Evolutionary conservation across 2,329 filamentous ascomycete species (phyloP).

Genomic region (Colletotrichum noveboracense): DNA sequence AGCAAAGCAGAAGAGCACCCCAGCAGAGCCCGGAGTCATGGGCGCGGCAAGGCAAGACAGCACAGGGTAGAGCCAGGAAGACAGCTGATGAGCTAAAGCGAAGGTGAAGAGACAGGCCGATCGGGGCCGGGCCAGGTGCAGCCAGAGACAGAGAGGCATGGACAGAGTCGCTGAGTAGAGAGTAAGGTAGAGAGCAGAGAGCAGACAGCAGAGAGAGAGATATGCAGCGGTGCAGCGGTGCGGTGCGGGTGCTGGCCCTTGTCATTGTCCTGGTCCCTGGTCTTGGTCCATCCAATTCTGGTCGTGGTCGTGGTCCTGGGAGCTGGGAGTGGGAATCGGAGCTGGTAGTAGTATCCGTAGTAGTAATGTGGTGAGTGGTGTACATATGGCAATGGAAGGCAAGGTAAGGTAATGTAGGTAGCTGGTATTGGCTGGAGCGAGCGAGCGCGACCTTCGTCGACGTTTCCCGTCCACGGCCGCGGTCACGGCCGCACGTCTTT

Average conservation of each 20-base stretch:
- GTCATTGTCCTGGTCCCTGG: not conserved
- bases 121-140: not conserved
- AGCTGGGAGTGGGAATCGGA: not conserved
- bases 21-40: not conserved
- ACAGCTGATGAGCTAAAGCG: not conserved
- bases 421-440: not conserved
- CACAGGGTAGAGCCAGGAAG: not conserved
- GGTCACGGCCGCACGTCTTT: not conserved
- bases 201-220: not conserved
- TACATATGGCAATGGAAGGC: not conserved
- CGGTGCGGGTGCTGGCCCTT: not conserved
- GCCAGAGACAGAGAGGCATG: not conserved
- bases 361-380: not conserved
- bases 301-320: not conserved
- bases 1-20: not conserved
- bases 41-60: not conserved
- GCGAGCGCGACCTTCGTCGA: slow-evolving; percentile 12
- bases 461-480: slow-evolving; percentile 12
- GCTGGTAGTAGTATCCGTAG: not conserved
- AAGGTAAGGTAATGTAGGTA: not conserved
- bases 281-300: not conserved
- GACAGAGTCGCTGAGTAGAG: not conserved
- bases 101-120: not conserved
- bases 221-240: not conserved
- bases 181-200: not conserved